phyloP scores from a whole-genome alignment of 2,329 filamentous ascomycete genomes.

The Aspergillus awamori region DNA sequence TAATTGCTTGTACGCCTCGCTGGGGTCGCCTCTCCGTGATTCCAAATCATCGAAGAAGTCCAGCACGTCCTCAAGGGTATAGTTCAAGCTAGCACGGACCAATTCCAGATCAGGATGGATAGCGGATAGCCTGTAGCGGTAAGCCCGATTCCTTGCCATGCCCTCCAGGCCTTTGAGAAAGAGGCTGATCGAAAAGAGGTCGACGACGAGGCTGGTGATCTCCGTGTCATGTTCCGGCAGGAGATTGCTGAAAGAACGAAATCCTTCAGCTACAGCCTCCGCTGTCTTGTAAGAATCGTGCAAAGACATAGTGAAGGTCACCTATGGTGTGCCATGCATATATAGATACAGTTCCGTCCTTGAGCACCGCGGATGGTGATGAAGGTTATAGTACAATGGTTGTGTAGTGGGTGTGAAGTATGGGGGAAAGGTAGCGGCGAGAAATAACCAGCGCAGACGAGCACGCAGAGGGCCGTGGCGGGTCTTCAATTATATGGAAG shows the following conservation, averaged over 20 bases:
- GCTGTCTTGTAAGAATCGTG: constrained; percentile 51
- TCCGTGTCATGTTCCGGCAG: constrained; percentile 56
- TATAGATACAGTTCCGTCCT: background rate
- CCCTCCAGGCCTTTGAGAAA: constrained; percentile 53
- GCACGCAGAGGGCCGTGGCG: background rate
- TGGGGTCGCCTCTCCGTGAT: constrained; percentile 26
- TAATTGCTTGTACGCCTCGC: constrained; percentile 49
- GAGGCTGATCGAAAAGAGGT: constrained; percentile 58
- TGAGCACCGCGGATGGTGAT: background rate
- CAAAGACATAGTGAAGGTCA: constrained; percentile 42
- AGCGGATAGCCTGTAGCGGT: constrained; percentile 41
- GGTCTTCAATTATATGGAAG: constrained; percentile 1
- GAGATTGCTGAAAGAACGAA: constrained; percentile 54
- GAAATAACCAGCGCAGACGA: background rate
- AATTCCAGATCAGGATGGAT: constrained; percentile 54
- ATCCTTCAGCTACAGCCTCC: constrained; percentile 56
- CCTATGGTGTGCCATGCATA: constrained; percentile 18
- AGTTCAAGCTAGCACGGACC: constrained; percentile 52
- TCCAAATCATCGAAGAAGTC: constrained; percentile 49
- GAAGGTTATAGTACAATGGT: background rate
- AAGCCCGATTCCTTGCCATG: constrained; percentile 44
- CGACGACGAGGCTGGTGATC: constrained; percentile 57
- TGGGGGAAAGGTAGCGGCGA: background rate
- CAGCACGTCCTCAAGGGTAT: constrained; percentile 56
- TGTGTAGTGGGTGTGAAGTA: background rate